Conservation (phyloP, 108 stramenopile genomes). For the Pseudonitzschia multiseries region DNA sequence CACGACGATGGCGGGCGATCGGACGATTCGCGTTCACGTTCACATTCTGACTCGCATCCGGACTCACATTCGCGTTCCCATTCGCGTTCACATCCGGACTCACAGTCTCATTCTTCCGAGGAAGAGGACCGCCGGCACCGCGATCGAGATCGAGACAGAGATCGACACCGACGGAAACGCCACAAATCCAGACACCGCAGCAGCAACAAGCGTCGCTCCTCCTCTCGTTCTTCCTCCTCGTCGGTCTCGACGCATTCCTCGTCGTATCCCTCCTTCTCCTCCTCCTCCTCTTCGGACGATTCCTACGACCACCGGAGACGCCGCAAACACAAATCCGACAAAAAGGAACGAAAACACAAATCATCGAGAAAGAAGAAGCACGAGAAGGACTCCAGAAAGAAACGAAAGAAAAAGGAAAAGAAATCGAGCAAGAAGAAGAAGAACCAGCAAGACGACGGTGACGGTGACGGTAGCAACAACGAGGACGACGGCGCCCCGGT, state of each 20-base stretch:
- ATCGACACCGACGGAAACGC: conserved; percentile 21
- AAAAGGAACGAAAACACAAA: conserved; percentile 17
- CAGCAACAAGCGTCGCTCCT: not conserved
- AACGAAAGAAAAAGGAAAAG: conserved; percentile 18
- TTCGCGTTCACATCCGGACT: too few species aligned
- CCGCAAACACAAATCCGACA: not conserved
- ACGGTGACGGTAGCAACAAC: conserved; percentile 19
- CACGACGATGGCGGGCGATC: not conserved
- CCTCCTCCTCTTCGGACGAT: conserved; percentile 17
- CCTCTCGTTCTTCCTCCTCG: conserved; percentile 18
- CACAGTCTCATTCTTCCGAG: too few species aligned
- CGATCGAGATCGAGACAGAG: conserved; percentile 19
- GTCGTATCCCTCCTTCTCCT: conserved; percentile 1
- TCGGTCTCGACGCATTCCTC: conserved; percentile 22
- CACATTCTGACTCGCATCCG: not conserved
- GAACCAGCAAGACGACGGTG: conserved; percentile 33
- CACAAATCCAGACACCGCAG: conserved; percentile 21
- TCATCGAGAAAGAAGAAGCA: not conserved
- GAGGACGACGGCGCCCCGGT: conserved; percentile 28
- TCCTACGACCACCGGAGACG: not conserved
- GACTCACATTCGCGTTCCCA: too few species aligned
- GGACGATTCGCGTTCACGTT: not conserved
- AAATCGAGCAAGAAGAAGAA: conserved; percentile 35
- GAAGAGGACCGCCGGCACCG: conserved; percentile 35
- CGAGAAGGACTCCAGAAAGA: conserved; percentile 12